A percentile compares a stretch with the other conserved stretches of the same genome.
Conservation (phyloP, 1,284 basidiomycete genomes). For the Irpex sp. region DNA sequence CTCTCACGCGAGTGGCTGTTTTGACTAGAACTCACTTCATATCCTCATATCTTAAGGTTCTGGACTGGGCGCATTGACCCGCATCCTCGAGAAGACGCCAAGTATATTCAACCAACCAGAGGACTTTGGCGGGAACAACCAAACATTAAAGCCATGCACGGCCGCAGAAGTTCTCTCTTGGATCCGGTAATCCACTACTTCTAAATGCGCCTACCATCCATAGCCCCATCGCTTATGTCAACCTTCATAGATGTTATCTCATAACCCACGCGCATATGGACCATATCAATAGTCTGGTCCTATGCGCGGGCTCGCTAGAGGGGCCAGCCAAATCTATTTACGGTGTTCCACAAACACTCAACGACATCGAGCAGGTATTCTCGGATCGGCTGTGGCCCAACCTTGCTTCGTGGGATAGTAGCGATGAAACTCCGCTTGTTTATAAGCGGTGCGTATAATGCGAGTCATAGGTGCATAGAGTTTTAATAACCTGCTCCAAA, state of each 20-base stretch:
- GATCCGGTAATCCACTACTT: slow-evolving; percentile 38
- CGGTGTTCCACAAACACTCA: slow-evolving; percentile 57
- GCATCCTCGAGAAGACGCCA: slow-evolving; percentile 49
- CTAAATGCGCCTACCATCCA: background rate
- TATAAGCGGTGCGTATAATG: slow-evolving; percentile 40
- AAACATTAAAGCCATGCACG: slow-evolving; percentile 22
- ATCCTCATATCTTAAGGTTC: slow-evolving; percentile 43
- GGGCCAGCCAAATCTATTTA: slow-evolving; percentile 64
- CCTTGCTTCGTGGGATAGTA: slow-evolving; percentile 69
- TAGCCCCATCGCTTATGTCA: background rate
- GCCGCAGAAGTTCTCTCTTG: slow-evolving; percentile 57
- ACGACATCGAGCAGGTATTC: slow-evolving; percentile 73
- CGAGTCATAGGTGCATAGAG: background rate
- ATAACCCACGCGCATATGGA: slow-evolving; percentile 83
- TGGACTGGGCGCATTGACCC: slow-evolving; percentile 61
- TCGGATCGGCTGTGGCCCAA: slow-evolving; percentile 80
- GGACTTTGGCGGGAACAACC: slow-evolving; percentile 7
- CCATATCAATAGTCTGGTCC: slow-evolving; percentile 72
- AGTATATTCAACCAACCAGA: slow-evolving; percentile 42
- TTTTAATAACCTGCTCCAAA: too few species aligned
- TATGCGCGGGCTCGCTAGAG: slow-evolving; percentile 70
- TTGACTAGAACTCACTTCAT: background rate
- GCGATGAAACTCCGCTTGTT: slow-evolving; percentile 53
- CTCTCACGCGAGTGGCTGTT: background rate
- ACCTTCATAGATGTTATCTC: slow-evolving; percentile 55